Base-by-base conservation (phyloP, 108 stramenopile species). In the Asterionellopsis glacialis region DNA sequence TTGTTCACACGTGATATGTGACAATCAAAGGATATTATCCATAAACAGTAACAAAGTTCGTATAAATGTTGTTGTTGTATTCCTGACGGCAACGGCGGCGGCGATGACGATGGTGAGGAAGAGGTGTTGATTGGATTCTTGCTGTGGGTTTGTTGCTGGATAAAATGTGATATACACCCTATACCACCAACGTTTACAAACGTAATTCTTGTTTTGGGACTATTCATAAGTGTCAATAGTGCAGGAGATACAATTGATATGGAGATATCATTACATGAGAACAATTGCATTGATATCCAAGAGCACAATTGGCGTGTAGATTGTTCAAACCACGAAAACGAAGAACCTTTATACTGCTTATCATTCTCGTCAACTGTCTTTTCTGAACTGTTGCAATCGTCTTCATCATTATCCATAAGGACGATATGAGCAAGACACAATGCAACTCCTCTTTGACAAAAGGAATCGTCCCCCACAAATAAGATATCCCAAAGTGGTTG, bases 41-140 rank as follows among this genome's bases (percentile, higher is more conserved):
- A 97, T 18, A 97, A 67, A 52, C 81, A 87, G 69, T 95, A 97
- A 47, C 71, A 72, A 28, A 97, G 63, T 68, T 96, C 96, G 72
- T 97, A 97, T 2, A 94, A 55, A 47, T 93, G 89, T 68, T 97
- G 57, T 63, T 44, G 22, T 54, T 39, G 44, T 58, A 12, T 42
- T 53, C 43, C 51, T 45, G 40, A 40, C 41, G 19, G 56, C 45
- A 33, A 14, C 41, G 12, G n/a, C 26, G 19, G 51, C 56, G 61
- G 62, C n/a, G 26, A 39, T 27, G 62, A 51, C 0, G 58, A 19
- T 43, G 24, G 4, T 61, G 59, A 63, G 0, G 65, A 49, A 57
- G 72, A 69, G 40, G 41, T 65, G 7, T 33, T 33, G 33, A 33
- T 33, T 33, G 33, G 33, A 33, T n/a, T n/a, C n/a, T n/a, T n/a